Base-by-base conservation (phyloP, 805 yeast species). In the Saccharomyces mikatae region DNA sequence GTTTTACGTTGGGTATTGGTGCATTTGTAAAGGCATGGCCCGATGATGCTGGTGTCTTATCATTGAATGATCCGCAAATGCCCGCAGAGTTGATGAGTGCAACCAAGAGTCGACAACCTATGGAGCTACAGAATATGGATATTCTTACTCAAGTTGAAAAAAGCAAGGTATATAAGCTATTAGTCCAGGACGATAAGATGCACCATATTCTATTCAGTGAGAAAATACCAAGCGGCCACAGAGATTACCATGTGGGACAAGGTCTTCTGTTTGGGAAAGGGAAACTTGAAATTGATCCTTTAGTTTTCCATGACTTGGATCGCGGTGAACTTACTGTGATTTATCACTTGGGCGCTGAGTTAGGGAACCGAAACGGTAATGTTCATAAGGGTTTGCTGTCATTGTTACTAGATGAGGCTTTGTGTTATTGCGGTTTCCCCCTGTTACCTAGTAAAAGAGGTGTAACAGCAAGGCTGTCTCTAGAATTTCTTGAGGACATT, bases 361-460 rank as follows among this genome's bases (percentile, higher is more conserved):
- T 90, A 41, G 75, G 82, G 6, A 88, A 91, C 51, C 80, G 79
- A 50, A 86, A 84, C 50, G 88, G 88, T 0, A 81, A 82, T 52
- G 80, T 92, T 21, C 96, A 89, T 66, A 86, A 87, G 62, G 97
- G 97, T 2, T 76, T 91, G 2, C 70, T 88, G 4, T 79, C 95
- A 1, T 83, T 96, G 1, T 68, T 92, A 13, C 59, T 92, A 52
- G 98, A 92, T 70, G 97, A 91, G 66, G 85, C 86, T 0, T 72
- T 92, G 29, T 89, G 96, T 63, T 76, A 82, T 47, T 87, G 96
- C 63, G 98, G 97, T 14, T 92, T 90, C 66, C 82, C 89, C 2
- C 72, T 78, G 28, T 74, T 92, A 11, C 98, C 98, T 0, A 81
- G 83, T 54, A 79, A 82, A 54, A 76, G 86, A 51, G 99, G 98